phyloP scores from a whole-genome alignment of 2,329 filamentous ascomycete species.

The Colletotrichum cordylinicola region DNA sequence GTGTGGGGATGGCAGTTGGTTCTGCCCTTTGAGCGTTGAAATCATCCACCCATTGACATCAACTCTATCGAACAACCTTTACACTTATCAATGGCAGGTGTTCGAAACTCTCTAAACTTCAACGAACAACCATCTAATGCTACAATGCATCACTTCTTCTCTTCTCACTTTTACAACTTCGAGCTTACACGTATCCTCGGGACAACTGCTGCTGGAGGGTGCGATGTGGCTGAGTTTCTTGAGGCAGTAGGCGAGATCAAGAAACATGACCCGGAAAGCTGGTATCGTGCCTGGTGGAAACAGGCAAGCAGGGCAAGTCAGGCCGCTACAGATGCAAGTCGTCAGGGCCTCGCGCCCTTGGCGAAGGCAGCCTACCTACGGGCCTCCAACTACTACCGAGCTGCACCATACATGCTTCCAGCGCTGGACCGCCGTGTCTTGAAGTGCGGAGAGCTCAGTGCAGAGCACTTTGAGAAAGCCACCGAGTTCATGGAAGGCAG shows the following conservation, averaged over 20 bases:
- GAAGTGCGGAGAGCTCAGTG: not conserved
- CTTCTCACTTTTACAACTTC: slow-evolving; percentile 45
- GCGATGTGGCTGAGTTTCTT: slow-evolving; percentile 45
- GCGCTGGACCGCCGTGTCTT: slow-evolving; percentile 30
- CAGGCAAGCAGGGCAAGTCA: slow-evolving; percentile 38
- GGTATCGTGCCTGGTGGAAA: slow-evolving; percentile 41
- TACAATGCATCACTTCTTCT: slow-evolving; percentile 19
- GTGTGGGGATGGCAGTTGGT: not conserved
- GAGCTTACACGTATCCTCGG: slow-evolving; percentile 46
- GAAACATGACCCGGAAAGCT: slow-evolving; percentile 41
- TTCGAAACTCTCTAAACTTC: not conserved
- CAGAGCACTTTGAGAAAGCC: slow-evolving; percentile 31
- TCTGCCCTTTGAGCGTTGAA: not conserved
- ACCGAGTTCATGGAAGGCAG: slow-evolving; percentile 8
- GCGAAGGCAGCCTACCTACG: slow-evolving; percentile 43
- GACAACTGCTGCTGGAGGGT: slow-evolving; percentile 37
- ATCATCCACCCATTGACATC: not conserved
- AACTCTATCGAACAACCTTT: no score
- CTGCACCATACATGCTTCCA: slow-evolving; percentile 34
- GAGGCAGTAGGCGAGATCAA: slow-evolving; percentile 41
- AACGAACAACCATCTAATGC: not conserved
- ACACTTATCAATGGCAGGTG: not conserved
- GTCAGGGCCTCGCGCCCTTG: slow-evolving; percentile 32
- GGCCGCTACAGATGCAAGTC: slow-evolving; percentile 31
- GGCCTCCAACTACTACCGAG: slow-evolving; percentile 44